These are phyloP conservation scores for Mentha longifolia DNA, from an alignment of 257 asterid genomes.

Conservation along the genomic window DNA sequence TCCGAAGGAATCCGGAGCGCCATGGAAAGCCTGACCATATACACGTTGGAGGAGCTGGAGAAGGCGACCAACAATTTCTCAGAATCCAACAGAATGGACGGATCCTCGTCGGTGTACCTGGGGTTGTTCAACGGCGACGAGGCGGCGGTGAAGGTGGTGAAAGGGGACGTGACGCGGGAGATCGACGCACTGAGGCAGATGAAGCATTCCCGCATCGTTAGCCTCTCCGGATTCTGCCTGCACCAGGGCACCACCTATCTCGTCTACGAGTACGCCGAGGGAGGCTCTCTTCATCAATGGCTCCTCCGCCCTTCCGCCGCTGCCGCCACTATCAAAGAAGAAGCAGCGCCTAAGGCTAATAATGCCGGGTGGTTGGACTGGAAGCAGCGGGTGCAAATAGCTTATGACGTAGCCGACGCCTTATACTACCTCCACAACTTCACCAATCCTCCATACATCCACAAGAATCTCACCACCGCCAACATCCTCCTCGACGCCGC, in stretches of 20 bases:
- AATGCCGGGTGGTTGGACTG: slow-evolving; percentile 37
- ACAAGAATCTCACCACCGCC: slow-evolving; percentile 61
- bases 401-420: slow-evolving; percentile 61
- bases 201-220: slow-evolving; percentile 53
- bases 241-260: slow-evolving; percentile 62
- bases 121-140: slow-evolving; percentile 60
- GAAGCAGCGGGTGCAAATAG: slow-evolving; percentile 62
- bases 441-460: slow-evolving; percentile 63
- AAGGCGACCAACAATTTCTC: slow-evolving; percentile 52
- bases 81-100: slow-evolving; percentile 46
- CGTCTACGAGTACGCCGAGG: slow-evolving; percentile 61
- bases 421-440: slow-evolving; percentile 68
- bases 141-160: slow-evolving; percentile 61
- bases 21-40: slow-evolving; percentile 49
- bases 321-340: too few relatives aligned
- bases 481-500: slow-evolving; percentile 55
- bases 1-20: slow-evolving; percentile 44
- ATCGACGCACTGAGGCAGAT: slow-evolving; percentile 54
- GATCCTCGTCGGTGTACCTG: slow-evolving; percentile 53
- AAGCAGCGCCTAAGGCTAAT: background rate
- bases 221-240: slow-evolving; percentile 65
- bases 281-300: slow-evolving; percentile 52
- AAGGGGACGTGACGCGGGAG: slow-evolving; percentile 56
- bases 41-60: slow-evolving; percentile 54
- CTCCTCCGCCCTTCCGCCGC: slow-evolving; percentile 27